Evolutionary conservation across 208 protist genomes (phyloP), one percentile per base, ranked within the genome.

Genomic region (Leishmania aethiopica): DNA sequence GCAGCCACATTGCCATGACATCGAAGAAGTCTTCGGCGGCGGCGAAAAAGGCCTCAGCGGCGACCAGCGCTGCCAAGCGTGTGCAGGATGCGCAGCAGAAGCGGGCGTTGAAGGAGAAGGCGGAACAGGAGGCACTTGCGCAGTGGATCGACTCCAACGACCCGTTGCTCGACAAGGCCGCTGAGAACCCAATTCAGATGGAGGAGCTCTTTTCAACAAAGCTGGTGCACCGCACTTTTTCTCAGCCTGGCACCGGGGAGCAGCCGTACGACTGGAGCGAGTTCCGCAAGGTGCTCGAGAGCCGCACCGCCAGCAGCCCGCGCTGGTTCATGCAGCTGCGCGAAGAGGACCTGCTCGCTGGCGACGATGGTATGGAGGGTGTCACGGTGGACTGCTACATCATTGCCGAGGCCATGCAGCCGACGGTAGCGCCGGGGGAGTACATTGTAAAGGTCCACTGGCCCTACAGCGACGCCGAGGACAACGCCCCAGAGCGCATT

Each of bases 241-340:
- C 67, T 25, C 73, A 82, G 47, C 72, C 53, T 3, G 85, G 78
- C 53, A 73, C 45, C 13, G 87, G 83, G 15, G 86, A 90, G 73
- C 79, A 77, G 67, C 79, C 88, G 28, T 97, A 92, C 74, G 90
- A 97, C 83, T 97, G 94, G 93, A 79, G 75, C 11, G 91, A 84
- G 60, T 91, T 97, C 69, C 89, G 88, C 28, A 74, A 79, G 55
- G 90, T 87, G 35, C 82, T 97, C 51, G 89, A 91, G 75, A 77
- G 57, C 49, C 93, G 94, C 69, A 86, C 60, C 7, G 81, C 82
- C 37, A 88, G 17, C 28, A 96, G 92, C 77, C 94, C 93, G 10
- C 93, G 94, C 42, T 97, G 94, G 94, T 97, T 94, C 62, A 87
- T 97, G 73, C 94, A 97, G 85, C 80, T 97, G 22, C 94, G 94